Evolutionary conservation across 2,329 filamentous ascomycete genomes (phyloP).

Genomic region (Arthrobotrys sinensis): DNA sequence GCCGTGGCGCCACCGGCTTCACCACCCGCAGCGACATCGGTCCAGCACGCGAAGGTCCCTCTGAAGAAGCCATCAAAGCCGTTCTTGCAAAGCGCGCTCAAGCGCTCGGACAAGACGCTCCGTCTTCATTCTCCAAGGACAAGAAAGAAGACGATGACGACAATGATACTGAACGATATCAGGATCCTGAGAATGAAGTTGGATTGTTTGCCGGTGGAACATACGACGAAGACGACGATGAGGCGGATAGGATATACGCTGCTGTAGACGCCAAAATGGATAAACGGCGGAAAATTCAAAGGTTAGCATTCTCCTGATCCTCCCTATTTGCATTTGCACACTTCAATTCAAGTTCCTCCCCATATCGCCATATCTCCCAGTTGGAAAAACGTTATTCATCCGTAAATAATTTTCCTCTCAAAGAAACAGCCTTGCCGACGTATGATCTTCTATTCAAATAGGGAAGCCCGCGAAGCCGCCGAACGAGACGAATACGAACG

Average conservation of each 20-base stretch:
- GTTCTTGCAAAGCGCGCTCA: conserved; percentile 94
- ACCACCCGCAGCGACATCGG: conserved; percentile 97
- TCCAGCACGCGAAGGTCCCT: conserved; percentile 93
- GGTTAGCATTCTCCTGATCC: conserved; percentile 75
- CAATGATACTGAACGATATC: conserved; percentile 84
- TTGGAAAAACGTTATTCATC: conserved; percentile 77
- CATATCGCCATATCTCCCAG: conserved; percentile 62
- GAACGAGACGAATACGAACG: conserved; percentile 96
- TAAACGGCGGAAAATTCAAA: conserved; percentile 84
- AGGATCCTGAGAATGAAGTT: conserved; percentile 97
- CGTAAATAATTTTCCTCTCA: conserved; percentile 71
- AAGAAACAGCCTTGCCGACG: conserved; percentile 84
- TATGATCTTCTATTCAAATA: conserved; percentile 71
- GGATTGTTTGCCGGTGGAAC: conserved; percentile 95
- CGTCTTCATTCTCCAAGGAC: conserved; percentile 79
- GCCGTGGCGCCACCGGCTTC: conserved; percentile 97
- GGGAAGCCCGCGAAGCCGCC: conserved; percentile 92
- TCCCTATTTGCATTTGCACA: conserved; percentile 54
- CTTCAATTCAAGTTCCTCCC: conserved; percentile 40
- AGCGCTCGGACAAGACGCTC: conserved; percentile 80
- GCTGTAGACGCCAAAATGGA: conserved; percentile 98
- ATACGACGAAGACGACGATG: conserved; percentile 97
- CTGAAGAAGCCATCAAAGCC: conserved; percentile 98
- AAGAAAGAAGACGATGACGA: conserved; percentile 81
- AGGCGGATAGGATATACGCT: conserved; percentile 95